These are phyloP conservation scores for Phylloporus rhodoxanthus DNA, from an alignment of 768 basidiomycete genomes.

Conservation along the genomic window DNA sequence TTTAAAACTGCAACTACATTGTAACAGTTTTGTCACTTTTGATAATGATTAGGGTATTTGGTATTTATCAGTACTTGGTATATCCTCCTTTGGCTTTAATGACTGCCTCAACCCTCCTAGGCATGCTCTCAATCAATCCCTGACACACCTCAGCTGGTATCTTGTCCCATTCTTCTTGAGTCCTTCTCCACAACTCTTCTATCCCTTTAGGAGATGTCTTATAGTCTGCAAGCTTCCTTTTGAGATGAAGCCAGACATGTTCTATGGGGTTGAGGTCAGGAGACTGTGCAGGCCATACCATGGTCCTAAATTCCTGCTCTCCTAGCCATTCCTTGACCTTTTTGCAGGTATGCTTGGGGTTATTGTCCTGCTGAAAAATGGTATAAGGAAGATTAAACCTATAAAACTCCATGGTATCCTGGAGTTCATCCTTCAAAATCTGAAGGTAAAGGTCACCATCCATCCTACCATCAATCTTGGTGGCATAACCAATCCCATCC, in stretches of 20 bases:
- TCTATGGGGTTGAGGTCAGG: neutral
- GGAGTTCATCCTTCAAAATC: constrained; percentile 3
- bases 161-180: neutral
- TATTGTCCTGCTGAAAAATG: constrained; percentile 6
- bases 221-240: neutral
- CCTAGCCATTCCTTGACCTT: neutral
- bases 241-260: neutral
- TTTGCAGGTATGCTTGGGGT: neutral
- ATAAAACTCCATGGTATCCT: neutral
- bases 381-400: neutral
- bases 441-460: neutral
- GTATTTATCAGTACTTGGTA: neutral
- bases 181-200: neutral
- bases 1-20: neutral
- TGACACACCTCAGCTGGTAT: neutral
- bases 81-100: neutral
- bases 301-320: too few relatives aligned
- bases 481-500: neutral
- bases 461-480: constrained; percentile 1
- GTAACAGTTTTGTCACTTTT: neutral
- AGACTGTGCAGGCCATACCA: too few relatives aligned
- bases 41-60: neutral
- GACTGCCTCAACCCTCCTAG: neutral
- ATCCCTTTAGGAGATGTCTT: neutral
- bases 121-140: too few relatives aligned